Conservation (phyloP, 768 basidiomycete genomes). For the Lentinula boryana region DNA sequence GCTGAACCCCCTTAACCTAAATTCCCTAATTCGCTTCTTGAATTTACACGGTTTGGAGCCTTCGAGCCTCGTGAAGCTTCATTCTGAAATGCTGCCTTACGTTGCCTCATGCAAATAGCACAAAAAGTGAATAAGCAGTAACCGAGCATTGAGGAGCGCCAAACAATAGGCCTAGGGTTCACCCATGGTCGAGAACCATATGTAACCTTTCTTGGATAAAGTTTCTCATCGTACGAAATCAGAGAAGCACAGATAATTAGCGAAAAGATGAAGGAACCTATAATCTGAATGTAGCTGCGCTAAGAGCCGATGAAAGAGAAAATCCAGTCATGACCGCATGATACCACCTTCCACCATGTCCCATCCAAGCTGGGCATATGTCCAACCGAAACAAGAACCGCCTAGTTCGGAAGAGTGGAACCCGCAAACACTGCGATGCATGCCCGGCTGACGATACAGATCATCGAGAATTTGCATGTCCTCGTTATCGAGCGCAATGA, state of each 20-base stretch:
- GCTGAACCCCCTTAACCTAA: neutral
- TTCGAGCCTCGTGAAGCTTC: neutral
- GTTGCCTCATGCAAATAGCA: neutral
- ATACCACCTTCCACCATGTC: conserved; percentile 23
- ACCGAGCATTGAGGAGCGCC: neutral
- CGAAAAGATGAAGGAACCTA: too few relatives aligned
- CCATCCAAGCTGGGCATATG: conserved; percentile 31
- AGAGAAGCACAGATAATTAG: neutral
- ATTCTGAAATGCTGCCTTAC: neutral
- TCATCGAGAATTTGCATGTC: conserved; percentile 32
- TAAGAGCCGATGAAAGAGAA: too few relatives aligned
- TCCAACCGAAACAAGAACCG: conserved; percentile 30
- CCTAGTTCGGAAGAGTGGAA: conserved; percentile 23
- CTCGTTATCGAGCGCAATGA: conserved; percentile 20
- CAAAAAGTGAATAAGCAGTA: neutral
- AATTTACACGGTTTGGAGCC: neutral
- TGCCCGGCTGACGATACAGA: conserved; percentile 30
- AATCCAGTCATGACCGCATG: neutral
- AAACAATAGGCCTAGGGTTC: neutral
- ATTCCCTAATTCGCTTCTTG: neutral
- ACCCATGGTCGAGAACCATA: neutral
- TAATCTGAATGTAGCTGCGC: too few relatives aligned
- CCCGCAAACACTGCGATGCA: conserved; percentile 30
- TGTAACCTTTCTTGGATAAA: neutral
- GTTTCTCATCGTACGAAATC: neutral